Evolutionary conservation across 108 stramenopile genomes (phyloP).

Genomic region (Nitzschia palea): DNA sequence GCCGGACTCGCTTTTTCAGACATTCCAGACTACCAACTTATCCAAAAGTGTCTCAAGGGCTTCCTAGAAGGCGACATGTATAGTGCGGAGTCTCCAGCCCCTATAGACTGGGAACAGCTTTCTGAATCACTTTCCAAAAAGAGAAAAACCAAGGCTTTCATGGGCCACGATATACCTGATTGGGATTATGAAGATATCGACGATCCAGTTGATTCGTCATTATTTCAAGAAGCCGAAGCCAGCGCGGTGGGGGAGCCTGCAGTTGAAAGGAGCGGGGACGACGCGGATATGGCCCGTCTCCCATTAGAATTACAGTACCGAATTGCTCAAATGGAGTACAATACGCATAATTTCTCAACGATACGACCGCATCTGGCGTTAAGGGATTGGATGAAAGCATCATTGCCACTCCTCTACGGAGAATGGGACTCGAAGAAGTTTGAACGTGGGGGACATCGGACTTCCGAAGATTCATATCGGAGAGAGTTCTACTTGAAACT

Average conservation of each 20-base stretch:
- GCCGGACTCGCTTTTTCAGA: slow-evolving; percentile 60
- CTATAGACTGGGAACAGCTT: slow-evolving; percentile 28
- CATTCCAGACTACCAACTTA: slow-evolving; percentile 73
- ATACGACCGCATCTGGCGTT: slow-evolving; percentile 66
- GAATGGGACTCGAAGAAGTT: slow-evolving; percentile 69
- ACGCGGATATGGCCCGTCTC: slow-evolving; percentile 57
- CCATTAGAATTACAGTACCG: slow-evolving; percentile 74
- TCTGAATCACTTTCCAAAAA: background rate
- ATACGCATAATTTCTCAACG: slow-evolving; percentile 48
- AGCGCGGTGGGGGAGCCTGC: slow-evolving; percentile 2
- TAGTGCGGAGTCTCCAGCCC: background rate
- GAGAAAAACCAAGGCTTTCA: slow-evolving; percentile 23
- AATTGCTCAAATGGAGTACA: slow-evolving; percentile 78
- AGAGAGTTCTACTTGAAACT: slow-evolving; percentile 64
- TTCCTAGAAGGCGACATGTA: slow-evolving; percentile 43
- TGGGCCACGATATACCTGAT: background rate
- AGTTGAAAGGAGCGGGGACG: slow-evolving; percentile 30
- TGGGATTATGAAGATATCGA: slow-evolving; percentile 46
- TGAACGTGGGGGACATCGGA: slow-evolving; percentile 78
- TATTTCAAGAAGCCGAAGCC: slow-evolving; percentile 37
- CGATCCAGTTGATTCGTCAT: slow-evolving; percentile 42
- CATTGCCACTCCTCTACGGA: slow-evolving; percentile 54
- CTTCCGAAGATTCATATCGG: slow-evolving; percentile 63
- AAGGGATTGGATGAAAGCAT: slow-evolving; percentile 71
- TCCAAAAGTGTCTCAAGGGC: slow-evolving; percentile 60